Base-by-base conservation (phyloP, 1,284 basidiomycete species). In the Chiua sp. region DNA sequence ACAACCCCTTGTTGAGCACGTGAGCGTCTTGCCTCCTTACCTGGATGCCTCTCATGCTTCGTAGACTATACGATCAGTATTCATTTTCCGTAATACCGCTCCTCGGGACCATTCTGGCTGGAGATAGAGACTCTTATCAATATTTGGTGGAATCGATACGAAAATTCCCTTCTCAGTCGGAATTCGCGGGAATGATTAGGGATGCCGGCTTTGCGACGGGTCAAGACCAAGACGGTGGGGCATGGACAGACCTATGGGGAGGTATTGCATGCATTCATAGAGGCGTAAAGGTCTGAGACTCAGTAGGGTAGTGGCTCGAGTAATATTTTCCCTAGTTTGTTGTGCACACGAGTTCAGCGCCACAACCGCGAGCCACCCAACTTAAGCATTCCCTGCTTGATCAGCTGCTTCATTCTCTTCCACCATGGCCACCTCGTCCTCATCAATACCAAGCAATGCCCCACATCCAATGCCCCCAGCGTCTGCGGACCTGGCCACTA, bases 91-190 rank as follows among this genome's bases (percentile, higher is more conserved):
- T 98, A 60, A 96, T 99, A 70, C 98, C 98, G 7, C 83, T 98
- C 23, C 78, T 99, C 47, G 98, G 98, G 28, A 96, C 96, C 55
- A 91, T 99, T 68, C 82, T 99, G n/a, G 94, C 96, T 11, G 93
- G 93, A 5, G 97, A 99, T 76, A 86, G 96, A 42, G 92, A 88
- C 35, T 98, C 96, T 22, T 99, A 99, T 77, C 94, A 98, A 77
- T 99, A 99, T 76, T 85, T 99, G 48, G 94, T 99, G 55, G 98
- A 99, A 78, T 98, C 96, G 42, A 99, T 99, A 70, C 92, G 96
- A 59, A 87, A 87, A 66, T 99, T 99, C 82, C 97, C 97, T 37
- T 82, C 87, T 23, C 97, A 98, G 76, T 80, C 87, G 28, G 89
- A 94, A 55, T 99, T 99, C 78, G 92, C 96, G 16, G 79, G 87